Evolutionary conservation across 495 filamentous ascomycete genomes (phyloP), one percentile per base, ranked within the genome.

Genomic region (Neurospora sp.): DNA sequence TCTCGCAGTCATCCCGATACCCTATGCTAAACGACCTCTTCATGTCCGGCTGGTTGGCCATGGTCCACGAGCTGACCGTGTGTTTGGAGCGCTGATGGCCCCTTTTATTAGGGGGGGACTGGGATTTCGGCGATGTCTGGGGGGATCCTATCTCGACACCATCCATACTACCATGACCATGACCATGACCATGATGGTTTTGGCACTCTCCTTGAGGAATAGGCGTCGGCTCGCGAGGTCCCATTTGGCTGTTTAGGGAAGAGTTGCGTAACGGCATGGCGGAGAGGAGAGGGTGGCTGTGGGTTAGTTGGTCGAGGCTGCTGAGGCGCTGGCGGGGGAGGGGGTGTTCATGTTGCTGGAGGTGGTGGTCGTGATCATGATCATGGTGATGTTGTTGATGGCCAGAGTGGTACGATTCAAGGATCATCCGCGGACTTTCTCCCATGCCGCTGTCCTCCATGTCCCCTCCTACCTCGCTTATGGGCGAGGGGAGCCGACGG

Each of bases 1-100:
- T 95, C 71, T 94, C 92, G 81, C 94, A 97, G 80, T 95, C 92
- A 14, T 90, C 88, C 47, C 93, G 85, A 81, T 91, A 96, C 22
- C 94, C 94, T 89, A 97, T 94, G 73, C 89, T 90, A 76, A 96
- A 89, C 39, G 87, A 86, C 74, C 86, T 86, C 81, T 90, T 94
- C 83, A 88, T 88, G 73, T 82, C 83, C 14, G 79, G 86, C 78
- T 82, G 86, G n/a, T 77, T 73, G 31, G 79, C 78, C 53, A 65
- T 65, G 69, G 80, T 86, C 83, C 82, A 86, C 74, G 81, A 81
- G 77, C 83, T 81, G 74, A 87, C 68, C n/a, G 81, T 83, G 73
- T 86, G 85, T 20, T 81, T 82, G 71, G 83, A 85, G 37, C 85
- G 78, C 37, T 80, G 82, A 71, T 86, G 85, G 40, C 79, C 80